A percentile compares a stretch with the other conserved stretches of the same genome.
Conservation (phyloP, 208 protist genomes). For the Wallacemonas rigidus region DNA sequence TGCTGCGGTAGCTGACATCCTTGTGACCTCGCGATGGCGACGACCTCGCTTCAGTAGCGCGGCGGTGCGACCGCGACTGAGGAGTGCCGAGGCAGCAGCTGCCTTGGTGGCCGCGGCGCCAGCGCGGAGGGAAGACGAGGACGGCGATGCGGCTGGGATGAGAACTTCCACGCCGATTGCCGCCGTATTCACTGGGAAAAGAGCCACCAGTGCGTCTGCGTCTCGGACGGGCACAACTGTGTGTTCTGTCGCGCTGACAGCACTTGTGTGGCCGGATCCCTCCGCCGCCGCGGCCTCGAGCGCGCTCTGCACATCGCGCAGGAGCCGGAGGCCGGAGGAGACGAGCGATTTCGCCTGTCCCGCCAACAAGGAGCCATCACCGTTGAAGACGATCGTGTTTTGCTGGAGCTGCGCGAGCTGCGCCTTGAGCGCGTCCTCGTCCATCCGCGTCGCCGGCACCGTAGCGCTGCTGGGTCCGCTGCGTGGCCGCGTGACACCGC, state of each 20-base stretch:
- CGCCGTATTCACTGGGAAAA: conserved; percentile 1
- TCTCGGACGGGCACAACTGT: conserved; percentile 8
- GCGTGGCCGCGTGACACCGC: conserved; percentile 11
- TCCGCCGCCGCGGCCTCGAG: not conserved
- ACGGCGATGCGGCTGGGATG: not conserved
- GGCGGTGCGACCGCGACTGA: not conserved
- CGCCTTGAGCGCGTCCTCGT: conserved; percentile 45
- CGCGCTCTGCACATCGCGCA: conserved; percentile 50
- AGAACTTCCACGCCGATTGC: conserved; percentile 10
- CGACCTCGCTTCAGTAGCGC: not conserved
- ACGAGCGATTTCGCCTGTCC: conserved; percentile 39
- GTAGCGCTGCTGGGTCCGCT: not conserved
- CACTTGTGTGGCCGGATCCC: not conserved
- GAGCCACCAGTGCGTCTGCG: not conserved
- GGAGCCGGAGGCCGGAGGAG: conserved; percentile 29
- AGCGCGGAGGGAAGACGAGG: not conserved
- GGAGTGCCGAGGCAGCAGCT: not conserved
- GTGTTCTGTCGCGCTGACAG: not conserved
- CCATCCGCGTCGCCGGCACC: conserved; percentile 12
- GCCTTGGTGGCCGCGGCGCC: not conserved
- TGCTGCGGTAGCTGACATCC: no score
- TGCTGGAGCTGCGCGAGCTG: conserved; percentile 45
- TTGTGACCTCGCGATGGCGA: not conserved
- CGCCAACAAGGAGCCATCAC: conserved; percentile 36
- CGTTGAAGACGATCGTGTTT: conserved; percentile 71